phyloP scores from a whole-genome alignment of 2,329 filamentous ascomycete species.

The Aureobasidium sp. region DNA sequence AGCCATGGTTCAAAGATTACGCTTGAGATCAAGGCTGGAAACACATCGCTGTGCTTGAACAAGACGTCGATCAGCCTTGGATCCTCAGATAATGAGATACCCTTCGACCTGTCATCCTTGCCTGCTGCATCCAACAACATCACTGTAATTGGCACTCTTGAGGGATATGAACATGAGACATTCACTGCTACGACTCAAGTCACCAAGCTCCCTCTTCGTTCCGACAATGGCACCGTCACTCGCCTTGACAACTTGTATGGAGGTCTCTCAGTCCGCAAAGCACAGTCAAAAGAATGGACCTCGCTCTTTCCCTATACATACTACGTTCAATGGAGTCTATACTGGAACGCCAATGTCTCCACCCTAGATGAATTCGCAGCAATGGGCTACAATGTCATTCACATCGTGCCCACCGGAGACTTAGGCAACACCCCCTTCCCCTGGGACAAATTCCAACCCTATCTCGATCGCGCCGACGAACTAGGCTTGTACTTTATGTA shows the following conservation, averaged over 20 bases:
- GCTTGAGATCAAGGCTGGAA: constrained; percentile 17
- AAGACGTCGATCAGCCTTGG: constrained; percentile 29
- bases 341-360: constrained; percentile 25
- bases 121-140: constrained; percentile 28
- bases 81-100: constrained; percentile 28
- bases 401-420: constrained; percentile 28
- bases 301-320: constrained; percentile 40
- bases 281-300: constrained; percentile 26
- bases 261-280: constrained; percentile 36
- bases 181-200: constrained; percentile 32
- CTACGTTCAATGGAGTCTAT: constrained; percentile 35
- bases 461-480: constrained; percentile 37
- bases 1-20: constrained; percentile 17
- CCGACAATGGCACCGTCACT: constrained; percentile 35
- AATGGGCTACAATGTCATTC: constrained; percentile 41
- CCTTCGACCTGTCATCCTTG: constrained; percentile 23
- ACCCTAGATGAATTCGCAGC: constrained; percentile 33
- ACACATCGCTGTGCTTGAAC: constrained; percentile 20
- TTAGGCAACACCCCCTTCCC: constrained; percentile 32
- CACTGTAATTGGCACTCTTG: constrained; percentile 26
- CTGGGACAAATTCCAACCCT: constrained; percentile 32
- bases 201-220: constrained; percentile 33
- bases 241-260: constrained; percentile 41
- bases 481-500: constrained; percentile 42
- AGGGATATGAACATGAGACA: constrained; percentile 26